phyloP scores from a whole-genome alignment of 1,284 basidiomycete genomes.

The Moesziomyces parantarcticus region DNA sequence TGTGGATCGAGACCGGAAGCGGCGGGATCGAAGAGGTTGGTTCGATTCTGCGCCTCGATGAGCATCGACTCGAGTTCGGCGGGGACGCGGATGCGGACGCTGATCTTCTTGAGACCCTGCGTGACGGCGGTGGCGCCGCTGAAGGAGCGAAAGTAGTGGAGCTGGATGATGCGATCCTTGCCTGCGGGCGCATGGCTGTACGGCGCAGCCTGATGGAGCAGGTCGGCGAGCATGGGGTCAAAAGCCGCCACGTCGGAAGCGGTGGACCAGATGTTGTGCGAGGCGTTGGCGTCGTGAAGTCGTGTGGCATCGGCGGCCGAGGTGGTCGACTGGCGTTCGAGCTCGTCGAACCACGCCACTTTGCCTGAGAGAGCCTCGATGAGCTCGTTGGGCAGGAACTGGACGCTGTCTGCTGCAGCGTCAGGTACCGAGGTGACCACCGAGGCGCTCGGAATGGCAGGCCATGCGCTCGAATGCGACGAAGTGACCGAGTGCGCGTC shows the following conservation, averaged over 20 bases:
- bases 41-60: constrained; percentile 10
- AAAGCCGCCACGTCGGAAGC: constrained; percentile 4
- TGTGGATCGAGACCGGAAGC: constrained; percentile 7
- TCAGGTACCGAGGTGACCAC: neutral
- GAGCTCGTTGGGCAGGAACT: constrained; percentile 9
- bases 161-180: constrained; percentile 7
- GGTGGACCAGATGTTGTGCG: neutral
- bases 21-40: constrained; percentile 2
- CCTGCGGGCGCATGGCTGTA: neutral
- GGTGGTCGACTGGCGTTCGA: constrained; percentile 4
- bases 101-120: constrained; percentile 12
- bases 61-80: constrained; percentile 15
- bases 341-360: constrained; percentile 14
- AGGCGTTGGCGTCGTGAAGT: neutral
- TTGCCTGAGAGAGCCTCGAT: constrained; percentile 12
- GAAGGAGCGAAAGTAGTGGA: constrained; percentile 15
- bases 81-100: constrained; percentile 9
- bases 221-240: constrained; percentile 10
- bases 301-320: neutral
- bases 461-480: neutral
- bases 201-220: constrained; percentile 1
- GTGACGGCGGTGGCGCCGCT: constrained; percentile 10
- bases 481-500: neutral
- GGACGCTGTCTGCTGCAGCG: neutral
- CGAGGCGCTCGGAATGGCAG: neutral